Evolutionary conservation across 2,329 filamentous ascomycete species (phyloP).

Genomic region (Cladosporium phlei): DNA sequence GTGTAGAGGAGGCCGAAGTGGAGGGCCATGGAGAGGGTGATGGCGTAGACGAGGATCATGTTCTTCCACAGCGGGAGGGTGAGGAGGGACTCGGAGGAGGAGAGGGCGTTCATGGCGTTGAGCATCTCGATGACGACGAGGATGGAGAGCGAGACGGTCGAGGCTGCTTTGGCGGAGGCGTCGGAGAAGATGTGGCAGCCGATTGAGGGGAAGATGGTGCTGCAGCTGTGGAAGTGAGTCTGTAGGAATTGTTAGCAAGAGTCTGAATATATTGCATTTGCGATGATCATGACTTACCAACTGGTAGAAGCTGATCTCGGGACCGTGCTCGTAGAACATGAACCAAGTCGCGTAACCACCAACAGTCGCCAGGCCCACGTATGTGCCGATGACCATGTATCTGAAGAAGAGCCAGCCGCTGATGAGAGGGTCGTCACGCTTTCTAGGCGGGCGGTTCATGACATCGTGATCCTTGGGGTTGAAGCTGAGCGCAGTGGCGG

Average conservation of each 20-base stretch:
- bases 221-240: conserved; percentile 90
- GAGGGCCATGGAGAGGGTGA: conserved; percentile 83
- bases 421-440: conserved; percentile 88
- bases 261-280: background rate
- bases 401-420: conserved; percentile 96
- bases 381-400: conserved; percentile 92
- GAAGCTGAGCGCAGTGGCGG: conserved; percentile 92
- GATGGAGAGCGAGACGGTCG: conserved; percentile 84
- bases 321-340: conserved; percentile 87
- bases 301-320: conserved; percentile 86
- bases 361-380: conserved; percentile 91
- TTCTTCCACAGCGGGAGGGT: conserved; percentile 97
- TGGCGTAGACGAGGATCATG: conserved; percentile 96
- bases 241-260: conserved; percentile 26
- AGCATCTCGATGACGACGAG: conserved; percentile 99
- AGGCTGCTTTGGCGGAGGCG: conserved; percentile 80
- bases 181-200: conserved; percentile 90
- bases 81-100: conserved; percentile 87
- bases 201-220: conserved; percentile 76
- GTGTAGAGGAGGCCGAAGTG: conserved; percentile 93
- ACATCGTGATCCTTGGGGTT: conserved; percentile 98
- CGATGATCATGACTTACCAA: conserved; percentile 48
- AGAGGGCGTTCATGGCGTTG: conserved; percentile 97
- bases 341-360: conserved; percentile 99
- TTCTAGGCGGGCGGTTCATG: conserved; percentile 87